These are phyloP conservation scores for Pterulicium gracile DNA, from an alignment of 1,284 basidiomycete species.

Conservation along the genomic window DNA sequence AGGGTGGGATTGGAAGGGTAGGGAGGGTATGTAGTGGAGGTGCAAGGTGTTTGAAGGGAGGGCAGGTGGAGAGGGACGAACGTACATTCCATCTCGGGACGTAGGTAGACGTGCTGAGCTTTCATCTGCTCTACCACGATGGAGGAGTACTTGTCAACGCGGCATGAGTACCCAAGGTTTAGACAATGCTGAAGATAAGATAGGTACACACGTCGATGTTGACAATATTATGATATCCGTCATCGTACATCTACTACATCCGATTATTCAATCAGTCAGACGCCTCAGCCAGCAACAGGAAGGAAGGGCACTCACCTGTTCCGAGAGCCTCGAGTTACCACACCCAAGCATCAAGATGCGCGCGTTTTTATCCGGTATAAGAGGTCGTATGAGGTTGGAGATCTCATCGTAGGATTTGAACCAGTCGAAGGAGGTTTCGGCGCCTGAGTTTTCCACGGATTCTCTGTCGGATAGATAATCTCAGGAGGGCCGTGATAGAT, in stretches of 20 bases:
- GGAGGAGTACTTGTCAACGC: constrained; percentile 83
- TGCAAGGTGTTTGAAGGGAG: not conserved
- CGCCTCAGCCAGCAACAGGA: constrained; percentile 1
- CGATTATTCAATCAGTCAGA: constrained; percentile 5
- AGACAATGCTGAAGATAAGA: constrained; percentile 6
- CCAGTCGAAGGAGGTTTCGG: constrained; percentile 74
- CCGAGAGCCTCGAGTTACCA: constrained; percentile 77
- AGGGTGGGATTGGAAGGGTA: too few relatives aligned
- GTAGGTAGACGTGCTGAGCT: constrained; percentile 35
- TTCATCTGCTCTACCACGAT: constrained; percentile 79
- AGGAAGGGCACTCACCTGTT: constrained; percentile 41
- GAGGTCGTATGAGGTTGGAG: constrained; percentile 41
- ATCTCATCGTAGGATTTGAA: constrained; percentile 71
- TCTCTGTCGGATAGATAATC: constrained; percentile 33
- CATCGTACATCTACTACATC: constrained; percentile 74
- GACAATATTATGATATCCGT: constrained; percentile 77
- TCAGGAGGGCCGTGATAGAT: constrained; percentile 5
- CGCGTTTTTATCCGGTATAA: constrained; percentile 55
- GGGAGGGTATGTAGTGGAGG: too few relatives aligned
- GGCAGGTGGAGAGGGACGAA: constrained; percentile 4
- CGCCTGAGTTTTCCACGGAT: constrained; percentile 21
- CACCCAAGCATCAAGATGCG: constrained; percentile 85
- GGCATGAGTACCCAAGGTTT: too few relatives aligned
- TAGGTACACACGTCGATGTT: constrained; percentile 64
- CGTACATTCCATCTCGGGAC: constrained; percentile 75